Percentiles rank a stretch among this genome's conserved stretches.
These are phyloP conservation scores for Aspergillus vadensis DNA, from an alignment of 2,329 filamentous ascomycete species.

Conservation along the genomic window DNA sequence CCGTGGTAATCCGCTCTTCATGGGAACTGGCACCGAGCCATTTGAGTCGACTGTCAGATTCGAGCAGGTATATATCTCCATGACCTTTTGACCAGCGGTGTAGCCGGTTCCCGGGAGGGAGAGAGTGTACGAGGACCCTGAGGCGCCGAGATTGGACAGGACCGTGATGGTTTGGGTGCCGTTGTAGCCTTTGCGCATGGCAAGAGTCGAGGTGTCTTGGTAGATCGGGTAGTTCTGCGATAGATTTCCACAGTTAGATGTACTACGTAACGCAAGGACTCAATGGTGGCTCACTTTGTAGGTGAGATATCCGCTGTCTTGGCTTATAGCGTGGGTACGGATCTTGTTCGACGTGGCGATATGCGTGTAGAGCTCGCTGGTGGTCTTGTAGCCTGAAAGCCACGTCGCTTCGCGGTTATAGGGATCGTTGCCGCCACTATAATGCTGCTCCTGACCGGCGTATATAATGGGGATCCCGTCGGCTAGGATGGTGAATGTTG, in stretches of 20 bases:
- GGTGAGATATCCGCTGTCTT: slow-evolving; percentile 43
- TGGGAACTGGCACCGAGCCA: slow-evolving; percentile 49
- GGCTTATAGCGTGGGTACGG: slow-evolving; percentile 47
- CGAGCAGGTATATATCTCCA: slow-evolving; percentile 43
- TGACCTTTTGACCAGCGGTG: slow-evolving; percentile 25
- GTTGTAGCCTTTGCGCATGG: slow-evolving; percentile 44
- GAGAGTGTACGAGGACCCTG: slow-evolving; percentile 29
- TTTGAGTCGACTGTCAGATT: slow-evolving; percentile 43
- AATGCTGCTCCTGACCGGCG: slow-evolving; percentile 68
- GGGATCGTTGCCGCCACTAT: slow-evolving; percentile 53
- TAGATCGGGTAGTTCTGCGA: slow-evolving; percentile 45
- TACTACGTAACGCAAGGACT: background rate
- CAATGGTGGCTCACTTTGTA: slow-evolving; percentile 31
- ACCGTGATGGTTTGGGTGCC: slow-evolving; percentile 45
- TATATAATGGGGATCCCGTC: slow-evolving; percentile 68
- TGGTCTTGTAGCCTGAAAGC: slow-evolving; percentile 54
- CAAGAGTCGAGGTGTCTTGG: slow-evolving; percentile 46
- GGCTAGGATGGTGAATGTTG: slow-evolving; percentile 61
- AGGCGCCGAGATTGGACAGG: slow-evolving; percentile 46
- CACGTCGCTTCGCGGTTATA: slow-evolving; percentile 61
- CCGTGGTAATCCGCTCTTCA: slow-evolving; percentile 47
- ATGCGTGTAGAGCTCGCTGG: slow-evolving; percentile 52
- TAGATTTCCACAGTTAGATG: background rate
- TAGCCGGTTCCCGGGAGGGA: slow-evolving; percentile 29
- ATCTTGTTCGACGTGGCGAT: slow-evolving; percentile 54